Evolutionary conservation across 345 rosid genomes (phyloP).

Genomic region (Streptanthus diversifolius): DNA sequence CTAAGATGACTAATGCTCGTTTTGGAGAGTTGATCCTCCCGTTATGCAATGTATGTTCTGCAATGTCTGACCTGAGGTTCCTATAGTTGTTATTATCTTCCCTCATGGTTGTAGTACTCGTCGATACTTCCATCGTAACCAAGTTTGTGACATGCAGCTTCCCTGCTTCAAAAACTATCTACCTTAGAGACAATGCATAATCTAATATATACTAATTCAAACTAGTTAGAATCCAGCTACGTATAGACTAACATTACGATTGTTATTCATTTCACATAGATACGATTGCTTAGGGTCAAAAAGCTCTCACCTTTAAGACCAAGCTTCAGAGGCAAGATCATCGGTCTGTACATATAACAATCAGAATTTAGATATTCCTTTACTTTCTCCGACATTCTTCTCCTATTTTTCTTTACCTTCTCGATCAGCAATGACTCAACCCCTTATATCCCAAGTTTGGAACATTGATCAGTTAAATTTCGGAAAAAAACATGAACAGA

Average conservation of each 20-base stretch:
- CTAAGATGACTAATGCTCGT: neutral
- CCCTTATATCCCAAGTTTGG: constrained; percentile 3
- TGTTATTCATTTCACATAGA: neutral
- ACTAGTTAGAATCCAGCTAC: neutral
- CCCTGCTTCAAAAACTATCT: constrained; percentile 13
- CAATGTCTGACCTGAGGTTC: neutral
- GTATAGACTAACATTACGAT: neutral
- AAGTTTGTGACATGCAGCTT: constrained; percentile 13
- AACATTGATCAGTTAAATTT: neutral
- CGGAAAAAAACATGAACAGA: neutral
- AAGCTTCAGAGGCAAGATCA: constrained; percentile 23
- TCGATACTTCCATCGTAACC: constrained; percentile 26
- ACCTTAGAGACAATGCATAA: neutral
- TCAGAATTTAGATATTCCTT: constrained; percentile 49
- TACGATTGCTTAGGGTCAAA: neutral
- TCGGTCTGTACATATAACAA: constrained; percentile 41
- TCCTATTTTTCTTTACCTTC: constrained; percentile 27
- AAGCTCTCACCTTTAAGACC: constrained; percentile 23
- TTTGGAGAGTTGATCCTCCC: neutral
- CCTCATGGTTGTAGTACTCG: neutral
- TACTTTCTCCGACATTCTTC: constrained; percentile 31
- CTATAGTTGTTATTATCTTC: neutral
- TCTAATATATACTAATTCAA: neutral
- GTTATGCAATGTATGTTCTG: neutral
- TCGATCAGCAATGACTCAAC: constrained; percentile 2